Conservation (phyloP, 2,329 filamentous ascomycete genomes). For the Clonostachys rhizophaga region DNA sequence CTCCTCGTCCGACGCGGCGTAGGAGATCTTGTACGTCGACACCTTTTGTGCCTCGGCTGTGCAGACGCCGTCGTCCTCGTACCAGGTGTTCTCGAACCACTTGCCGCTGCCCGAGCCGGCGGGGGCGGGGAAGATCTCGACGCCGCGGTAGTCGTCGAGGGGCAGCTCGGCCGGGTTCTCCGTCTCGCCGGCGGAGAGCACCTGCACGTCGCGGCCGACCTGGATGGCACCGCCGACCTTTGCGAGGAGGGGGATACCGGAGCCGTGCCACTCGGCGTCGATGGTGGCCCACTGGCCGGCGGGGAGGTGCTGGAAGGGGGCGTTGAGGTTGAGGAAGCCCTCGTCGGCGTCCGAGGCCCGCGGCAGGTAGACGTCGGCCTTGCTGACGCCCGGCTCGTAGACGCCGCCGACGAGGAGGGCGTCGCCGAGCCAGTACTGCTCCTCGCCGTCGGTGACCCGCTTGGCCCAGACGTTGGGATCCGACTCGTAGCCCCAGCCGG, state of each 20-base stretch:
- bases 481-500: constrained; percentile 66
- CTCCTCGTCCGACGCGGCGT: constrained; percentile 8
- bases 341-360: constrained; percentile 44
- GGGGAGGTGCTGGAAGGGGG: constrained; percentile 52
- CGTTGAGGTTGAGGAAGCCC: constrained; percentile 59
- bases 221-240: constrained; percentile 32
- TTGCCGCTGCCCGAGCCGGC: constrained; percentile 8
- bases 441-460: constrained; percentile 56
- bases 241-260: constrained; percentile 31
- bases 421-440: constrained; percentile 71
- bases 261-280: constrained; percentile 33
- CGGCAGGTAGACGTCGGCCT: constrained; percentile 59
- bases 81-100: constrained; percentile 22
- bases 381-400: constrained; percentile 52
- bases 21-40: constrained; percentile 21
- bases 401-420: constrained; percentile 62
- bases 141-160: constrained; percentile 32
- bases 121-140: constrained; percentile 36
- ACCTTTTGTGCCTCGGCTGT: constrained; percentile 19
- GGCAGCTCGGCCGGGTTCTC: constrained; percentile 29
- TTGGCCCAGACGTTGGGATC: constrained; percentile 64
- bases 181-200: constrained; percentile 25
- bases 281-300: constrained; percentile 32
- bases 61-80: constrained; percentile 31
- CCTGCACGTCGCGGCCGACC: constrained; percentile 27